These are phyloP conservation scores for Setomelanomma holmii DNA, from an alignment of 2,329 filamentous ascomycete species.

Conservation along the genomic window DNA sequence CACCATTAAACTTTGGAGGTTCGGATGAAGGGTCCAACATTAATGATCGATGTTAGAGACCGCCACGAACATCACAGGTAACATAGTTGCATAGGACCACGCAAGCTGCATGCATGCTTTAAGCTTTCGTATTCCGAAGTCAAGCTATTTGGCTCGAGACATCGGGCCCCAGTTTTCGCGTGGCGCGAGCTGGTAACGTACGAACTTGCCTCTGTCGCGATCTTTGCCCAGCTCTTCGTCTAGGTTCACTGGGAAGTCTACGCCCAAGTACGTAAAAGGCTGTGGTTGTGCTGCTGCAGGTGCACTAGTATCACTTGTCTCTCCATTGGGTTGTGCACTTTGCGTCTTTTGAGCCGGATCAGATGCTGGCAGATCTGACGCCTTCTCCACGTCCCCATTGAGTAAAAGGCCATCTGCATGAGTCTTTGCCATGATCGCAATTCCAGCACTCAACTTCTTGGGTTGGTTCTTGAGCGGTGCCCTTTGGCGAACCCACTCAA, in stretches of 20 bases:
- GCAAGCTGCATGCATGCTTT: too few relatives aligned
- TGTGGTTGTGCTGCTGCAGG: conserved; percentile 10
- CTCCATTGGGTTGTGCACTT: conserved; percentile 11
- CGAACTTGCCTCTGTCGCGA: conserved; percentile 68
- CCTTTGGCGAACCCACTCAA: conserved; percentile 86
- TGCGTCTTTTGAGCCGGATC: conserved; percentile 2
- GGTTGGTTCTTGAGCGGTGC: conserved; percentile 78
- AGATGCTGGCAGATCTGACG: neutral
- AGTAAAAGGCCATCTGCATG: conserved; percentile 23
- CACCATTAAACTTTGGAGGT: too few relatives aligned
- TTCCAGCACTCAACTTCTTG: conserved; percentile 73
- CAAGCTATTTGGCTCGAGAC: conserved; percentile 55
- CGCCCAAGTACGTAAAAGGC: conserved; percentile 28
- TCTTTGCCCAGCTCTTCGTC: conserved; percentile 80
- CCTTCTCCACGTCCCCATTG: conserved; percentile 1
- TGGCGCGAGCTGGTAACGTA: conserved; percentile 90
- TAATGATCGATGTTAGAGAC: too few relatives aligned
- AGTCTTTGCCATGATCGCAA: conserved; percentile 60
- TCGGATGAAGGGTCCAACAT: too few relatives aligned
- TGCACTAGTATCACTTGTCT: conserved; percentile 5
- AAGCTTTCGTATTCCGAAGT: neutral
- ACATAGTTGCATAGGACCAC: too few relatives aligned
- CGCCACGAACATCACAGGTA: too few relatives aligned
- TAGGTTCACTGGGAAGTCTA: conserved; percentile 71
- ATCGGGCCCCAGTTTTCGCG: conserved; percentile 93